Base-by-base conservation (phyloP, 495 filamentous ascomycete species). In the Penicillium canescens region DNA sequence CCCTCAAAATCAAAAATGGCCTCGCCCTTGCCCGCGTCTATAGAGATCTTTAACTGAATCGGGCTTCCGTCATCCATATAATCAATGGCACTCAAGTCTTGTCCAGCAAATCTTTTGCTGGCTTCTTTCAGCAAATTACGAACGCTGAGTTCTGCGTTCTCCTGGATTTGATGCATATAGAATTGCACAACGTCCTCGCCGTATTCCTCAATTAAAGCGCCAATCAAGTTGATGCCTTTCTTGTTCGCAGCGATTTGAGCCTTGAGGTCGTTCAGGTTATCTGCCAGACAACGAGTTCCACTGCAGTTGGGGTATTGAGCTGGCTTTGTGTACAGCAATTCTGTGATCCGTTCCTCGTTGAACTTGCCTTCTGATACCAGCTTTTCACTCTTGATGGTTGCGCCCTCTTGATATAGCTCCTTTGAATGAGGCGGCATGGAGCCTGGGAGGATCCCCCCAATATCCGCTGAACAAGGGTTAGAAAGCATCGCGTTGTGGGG, bases 241-340 rank as follows among this genome's bases (percentile, higher is more conserved):
- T 96, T 87, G 65, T 98, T 98, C 6, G 92, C 91, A 4, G 94
- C 94, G 16, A 97, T 86, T 60, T 96, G 92, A 1, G 94, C 94
- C 68, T 95, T 92, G 16, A 98, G 81, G 66, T 98, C 94, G 59
- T 92, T 94, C 70, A 98, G 77, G 63, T 98, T 98, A 63, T 98
- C 94, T 13, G 83, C 84, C 1, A 97, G 74, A 63, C 91, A 93
- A 46, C 94, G 76, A 3, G 92, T 96, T 3, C 92, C 94, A 60
- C 85, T 90, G 75, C 92, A 96, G 8, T 87, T 90, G 3, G 91
- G 86, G 60, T 90, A 89, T 52, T 87, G 77, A 2, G 90, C 92
- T 6, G 94, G 93, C 55, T 96, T 87, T 2, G 84, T 72, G 55
- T 88, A 87, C n/a, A 96, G 81, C 2, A 96, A 78, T 56, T 94